A percentile compares a stretch with the other conserved stretches of the same genome.
phyloP scores from a whole-genome alignment of 75 land plant species.

The Sequoia sempervirens region DNA sequence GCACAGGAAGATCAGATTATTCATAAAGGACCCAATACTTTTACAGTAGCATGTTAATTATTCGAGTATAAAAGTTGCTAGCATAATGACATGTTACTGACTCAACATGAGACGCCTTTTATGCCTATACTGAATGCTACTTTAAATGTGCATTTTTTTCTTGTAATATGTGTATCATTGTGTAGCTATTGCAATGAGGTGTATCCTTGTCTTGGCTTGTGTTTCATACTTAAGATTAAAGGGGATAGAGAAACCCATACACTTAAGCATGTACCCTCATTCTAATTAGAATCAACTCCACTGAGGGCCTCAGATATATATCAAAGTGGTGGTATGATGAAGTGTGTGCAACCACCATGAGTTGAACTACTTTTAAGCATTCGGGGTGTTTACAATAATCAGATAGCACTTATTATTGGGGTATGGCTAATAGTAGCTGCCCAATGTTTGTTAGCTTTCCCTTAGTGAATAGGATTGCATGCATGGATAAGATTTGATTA shows the following conservation, averaged over 20 bases:
- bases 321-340: not conserved
- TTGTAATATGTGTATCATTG: not conserved
- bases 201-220: not conserved
- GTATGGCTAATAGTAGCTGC: not conserved
- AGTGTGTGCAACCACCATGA: not conserved
- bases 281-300: not conserved
- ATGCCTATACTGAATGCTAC: not conserved
- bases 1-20: not conserved
- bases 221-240: not conserved
- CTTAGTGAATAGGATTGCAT: no score
- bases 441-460: not conserved
- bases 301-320: not conserved
- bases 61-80: not conserved
- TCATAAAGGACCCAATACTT: not conserved
- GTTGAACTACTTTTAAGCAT: not conserved
- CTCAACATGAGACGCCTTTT: not conserved
- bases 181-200: not conserved
- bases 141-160: not conserved
- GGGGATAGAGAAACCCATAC: not conserved
- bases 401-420: not conserved
- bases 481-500: no score
- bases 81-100: not conserved
- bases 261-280: not conserved
- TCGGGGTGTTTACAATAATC: not conserved
- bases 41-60: not conserved